Base-by-base conservation (phyloP, 352 stramenopile genomes). In the Globisporangium camurandrum region DNA sequence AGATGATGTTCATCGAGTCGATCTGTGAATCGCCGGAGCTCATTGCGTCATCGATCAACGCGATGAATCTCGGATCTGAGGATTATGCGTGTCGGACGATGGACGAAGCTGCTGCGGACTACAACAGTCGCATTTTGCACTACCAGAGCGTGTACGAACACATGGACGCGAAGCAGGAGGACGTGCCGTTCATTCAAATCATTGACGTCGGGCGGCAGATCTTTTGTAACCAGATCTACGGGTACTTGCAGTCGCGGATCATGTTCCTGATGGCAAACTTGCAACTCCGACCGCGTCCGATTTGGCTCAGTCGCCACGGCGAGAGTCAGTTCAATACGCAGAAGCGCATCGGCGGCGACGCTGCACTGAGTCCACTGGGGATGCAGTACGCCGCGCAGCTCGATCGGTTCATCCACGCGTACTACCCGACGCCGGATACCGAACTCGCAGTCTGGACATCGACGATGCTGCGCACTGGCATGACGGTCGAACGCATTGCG, bases 321-420 rank as follows among this genome's bases (percentile, higher is more conserved):
- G 93, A 99, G 75, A 98, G 88, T 30, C 92, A 98, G 74, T 98
- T 98, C 78, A 98, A 98, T 65, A 84, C 96, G 46, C 75, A 98
- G 60, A 97, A 97, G 50, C 93, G 96, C 26, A 98, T 99, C 67
- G 95, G 95, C 41, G 95, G 95, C 16, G 95, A 99, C 73, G 79
- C 87, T 19, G 85, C 87, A 22, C 69, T 99, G 7, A 98, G 89
- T 49, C 78, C 86, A 9, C 72, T 88, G 12, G 96, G 96, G 11
- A 61, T 94, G 31, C 77, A 97, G 64, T 99, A 98, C 71, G 93
- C 95, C 1, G 69, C 89, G 49, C 84, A 95, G 51, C 75, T 98
- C 28, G 95, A 96, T 24, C 71, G 86, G 23, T 98, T 97, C 77
- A 75, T 95, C 22, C 81, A 97, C 47, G 82, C 94, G 56, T 83